phyloP scores from a whole-genome alignment of 2,329 filamentous ascomycete species.

The Neurospora sp. region DNA sequence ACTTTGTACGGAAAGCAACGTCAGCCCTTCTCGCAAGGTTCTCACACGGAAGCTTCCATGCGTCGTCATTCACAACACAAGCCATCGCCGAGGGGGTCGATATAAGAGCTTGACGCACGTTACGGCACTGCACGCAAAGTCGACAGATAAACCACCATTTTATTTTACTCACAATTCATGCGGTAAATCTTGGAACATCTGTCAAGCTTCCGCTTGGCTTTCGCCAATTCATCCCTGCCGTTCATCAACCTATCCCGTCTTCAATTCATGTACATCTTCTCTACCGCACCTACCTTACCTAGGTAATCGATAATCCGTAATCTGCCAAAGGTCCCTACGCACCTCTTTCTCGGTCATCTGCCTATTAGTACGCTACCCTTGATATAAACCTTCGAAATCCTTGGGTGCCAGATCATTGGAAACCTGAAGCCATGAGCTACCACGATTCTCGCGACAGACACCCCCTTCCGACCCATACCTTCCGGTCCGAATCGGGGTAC shows the following conservation, averaged over 20 bases:
- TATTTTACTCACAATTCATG: background rate
- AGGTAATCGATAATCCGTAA: background rate
- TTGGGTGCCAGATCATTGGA: background rate
- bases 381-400: background rate
- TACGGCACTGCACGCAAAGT: background rate
- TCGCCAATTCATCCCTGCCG: background rate
- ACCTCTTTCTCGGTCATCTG: background rate
- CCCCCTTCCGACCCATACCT: conserved; percentile 7
- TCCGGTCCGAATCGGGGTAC: conserved; percentile 8
- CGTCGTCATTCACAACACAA: background rate
- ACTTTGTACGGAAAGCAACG: background rate
- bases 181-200: background rate
- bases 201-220: background rate
- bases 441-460: conserved; percentile 5
- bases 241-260: background rate
- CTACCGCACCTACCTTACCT: background rate
- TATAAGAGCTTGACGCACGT: background rate
- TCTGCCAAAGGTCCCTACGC: background rate
- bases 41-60: background rate
- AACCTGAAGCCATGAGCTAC: conserved; percentile 13
- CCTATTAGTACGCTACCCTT: background rate
- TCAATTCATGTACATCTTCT: background rate
- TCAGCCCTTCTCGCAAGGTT: background rate
- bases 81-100: background rate
- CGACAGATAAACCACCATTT: background rate